Conservation (phyloP, 495 filamentous ascomycete species). For the Aspergillus incahuasiensis region DNA sequence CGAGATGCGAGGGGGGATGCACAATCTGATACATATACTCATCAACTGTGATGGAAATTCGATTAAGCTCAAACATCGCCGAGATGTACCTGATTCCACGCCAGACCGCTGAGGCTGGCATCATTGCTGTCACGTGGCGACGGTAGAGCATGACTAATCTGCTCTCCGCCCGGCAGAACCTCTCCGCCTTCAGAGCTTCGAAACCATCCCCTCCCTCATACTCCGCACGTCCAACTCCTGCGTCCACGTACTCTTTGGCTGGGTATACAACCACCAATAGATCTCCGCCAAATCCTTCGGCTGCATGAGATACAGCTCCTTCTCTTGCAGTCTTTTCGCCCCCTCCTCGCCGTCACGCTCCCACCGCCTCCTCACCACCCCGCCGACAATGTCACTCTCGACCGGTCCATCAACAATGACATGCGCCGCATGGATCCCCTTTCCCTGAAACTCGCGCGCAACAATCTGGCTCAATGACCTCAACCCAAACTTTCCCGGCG, state of each 20-base stretch:
- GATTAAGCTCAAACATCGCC: not conserved
- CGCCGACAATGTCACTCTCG: conserved; percentile 40
- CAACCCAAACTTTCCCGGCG: conserved; percentile 29
- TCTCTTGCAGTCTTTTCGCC: conserved; percentile 20
- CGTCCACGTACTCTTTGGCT: conserved; percentile 24
- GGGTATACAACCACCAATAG: conserved; percentile 21
- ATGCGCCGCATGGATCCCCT: conserved; percentile 26
- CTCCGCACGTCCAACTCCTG: conserved; percentile 19
- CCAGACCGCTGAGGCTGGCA: no score
- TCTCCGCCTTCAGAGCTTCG: conserved; percentile 7
- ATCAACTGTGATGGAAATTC: no score
- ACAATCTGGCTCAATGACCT: conserved; percentile 26
- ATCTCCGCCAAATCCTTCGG: conserved; percentile 20
- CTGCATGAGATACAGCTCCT: conserved; percentile 27
- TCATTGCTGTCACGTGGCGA: not conserved
- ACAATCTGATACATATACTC: no score
- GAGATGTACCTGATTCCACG: no score
- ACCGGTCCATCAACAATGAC: conserved; percentile 31
- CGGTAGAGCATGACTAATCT: not conserved
- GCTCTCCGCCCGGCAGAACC: not conserved
- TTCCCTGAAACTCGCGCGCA: conserved; percentile 25
- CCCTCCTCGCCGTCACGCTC: conserved; percentile 26
- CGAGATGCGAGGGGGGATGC: not conserved
- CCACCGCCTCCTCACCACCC: conserved; percentile 33
- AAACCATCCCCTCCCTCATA: conserved; percentile 16